These are phyloP conservation scores for Ceratobasidium sp. DNA, from an alignment of 1,284 basidiomycete species.

Conservation along the genomic window DNA sequence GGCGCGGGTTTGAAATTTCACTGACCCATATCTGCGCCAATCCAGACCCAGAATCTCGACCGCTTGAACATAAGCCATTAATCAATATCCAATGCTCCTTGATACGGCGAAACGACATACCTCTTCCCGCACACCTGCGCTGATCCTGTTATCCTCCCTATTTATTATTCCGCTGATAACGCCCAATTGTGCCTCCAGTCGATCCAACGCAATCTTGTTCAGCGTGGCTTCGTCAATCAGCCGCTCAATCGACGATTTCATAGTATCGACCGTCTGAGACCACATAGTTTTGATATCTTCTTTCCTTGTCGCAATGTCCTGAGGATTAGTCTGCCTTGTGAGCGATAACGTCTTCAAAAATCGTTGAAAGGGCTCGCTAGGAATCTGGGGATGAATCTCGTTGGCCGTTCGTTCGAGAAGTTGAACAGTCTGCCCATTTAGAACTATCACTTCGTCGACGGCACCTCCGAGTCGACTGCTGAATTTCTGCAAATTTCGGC, in stretches of 20 bases:
- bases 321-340: not conserved
- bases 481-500: constrained; percentile 46
- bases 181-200: constrained; percentile 38
- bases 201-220: constrained; percentile 40
- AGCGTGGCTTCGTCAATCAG: constrained; percentile 46
- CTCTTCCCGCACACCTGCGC: constrained; percentile 21
- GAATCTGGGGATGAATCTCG: constrained; percentile 10
- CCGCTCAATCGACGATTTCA: constrained; percentile 31
- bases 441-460: constrained; percentile 46
- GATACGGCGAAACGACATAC: constrained; percentile 22
- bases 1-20: not conserved
- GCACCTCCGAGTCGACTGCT: constrained; percentile 46
- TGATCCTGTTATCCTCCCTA: constrained; percentile 18
- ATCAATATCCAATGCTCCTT: not conserved
- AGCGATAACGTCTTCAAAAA: constrained; percentile 23
- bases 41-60: constrained; percentile 46
- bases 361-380: constrained; percentile 13
- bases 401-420: constrained; percentile 35
- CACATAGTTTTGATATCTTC: constrained; percentile 38
- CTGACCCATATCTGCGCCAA: constrained; percentile 46
- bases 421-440: constrained; percentile 45
- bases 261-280: constrained; percentile 24
- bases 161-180: constrained; percentile 41
- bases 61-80: constrained; percentile 1
- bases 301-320: not conserved